Evolutionary conservation across 1,284 basidiomycete genomes (phyloP), one percentile per base, ranked within the genome.

Genomic region (Leccinum fallax): DNA sequence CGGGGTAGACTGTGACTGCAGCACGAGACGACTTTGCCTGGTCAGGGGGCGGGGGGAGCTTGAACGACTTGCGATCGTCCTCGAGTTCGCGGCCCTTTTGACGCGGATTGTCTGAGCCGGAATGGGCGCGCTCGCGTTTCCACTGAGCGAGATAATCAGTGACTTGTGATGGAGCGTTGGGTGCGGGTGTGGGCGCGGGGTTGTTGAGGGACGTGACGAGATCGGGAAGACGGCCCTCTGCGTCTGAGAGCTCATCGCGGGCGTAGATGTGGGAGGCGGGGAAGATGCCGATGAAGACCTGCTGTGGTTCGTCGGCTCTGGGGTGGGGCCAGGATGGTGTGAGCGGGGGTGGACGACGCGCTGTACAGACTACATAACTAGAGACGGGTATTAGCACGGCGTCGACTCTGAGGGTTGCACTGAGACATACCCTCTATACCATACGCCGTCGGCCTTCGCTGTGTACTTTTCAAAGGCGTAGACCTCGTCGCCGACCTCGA

Each of bases 211-310:
- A 79, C 10, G 79, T 80, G 16, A 86, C 89, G 16, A 91, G 84
- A 60, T 89, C 88, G 1, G 88, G 85, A 1, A 97, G 85, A 56
- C 91, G 86, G 15, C 92, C 92, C 74, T 96, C 93, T 4, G 94
- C 94, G 73, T 96, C 94, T 4, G 92, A 87, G 24, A 96, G 82
- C 69, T 95, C 87, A 71, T 97, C 95, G 40, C 95, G 90, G 62
- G 96, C 83, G 72, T 93, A 89, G 58, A 98, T 90, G 73, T 96
- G 93, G 4, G 93, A 91, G 0, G 92, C 90, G 1, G 96, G 96
- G 73, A 98, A 98, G 67, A 98, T 96, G 61, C 96, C 97, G 61
- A 98, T 94, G 74, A 94, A 93, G 46, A 98, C 95, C 69, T 96
- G 93, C 63, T 92, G 89, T 0, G 85, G 81, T 67, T 92, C 90